Base-by-base conservation (phyloP, 2,329 filamentous ascomycete species). In the Fusarium sp. region DNA sequence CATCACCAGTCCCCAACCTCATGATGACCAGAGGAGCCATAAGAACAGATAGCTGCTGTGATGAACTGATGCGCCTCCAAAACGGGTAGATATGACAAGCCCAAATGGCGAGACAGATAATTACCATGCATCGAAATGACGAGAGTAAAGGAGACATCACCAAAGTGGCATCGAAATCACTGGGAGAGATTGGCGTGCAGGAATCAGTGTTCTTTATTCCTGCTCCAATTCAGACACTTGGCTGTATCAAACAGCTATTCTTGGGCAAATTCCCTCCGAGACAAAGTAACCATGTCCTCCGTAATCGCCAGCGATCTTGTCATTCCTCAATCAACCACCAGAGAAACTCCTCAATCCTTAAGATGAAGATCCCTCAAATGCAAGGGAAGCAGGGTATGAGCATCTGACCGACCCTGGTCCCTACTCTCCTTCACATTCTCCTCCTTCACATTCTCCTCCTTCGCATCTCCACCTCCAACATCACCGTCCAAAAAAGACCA, bases 401-500 rank as follows among this genome's bases (percentile, higher is more conserved):
- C 34, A 26, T 3, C 17, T 18, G 30, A 10, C 48, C 12, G 22
- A 11, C 13, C 48, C 48, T 4, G 11, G 20, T 20, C 48, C 30
- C 12, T 34, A 20, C 10, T 8, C 22, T 47, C 18, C 6, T 41
- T 22, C 39, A 30, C 28, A 13, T 17, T 36, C 9, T 41, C 20
- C 39, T n/a, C 24, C 28, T 50, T 32, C 28, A 9, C 1, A 13
- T 17, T 36, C 9, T 41, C 20, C 39, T n/a, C 24, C 28, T 50
- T 32, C 28, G 4, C 14, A 13, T 18, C 10, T 18, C 6, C 4
- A 15, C 24, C 34, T 22, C 24, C 24, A 30, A n/a, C 18, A 6
- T 24, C 63, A 17, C n/a, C 24, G 12, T 18, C 8, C 13, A 75
- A 24, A 6, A 68, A 60, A 4, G 58, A 30, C 72, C 72, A 75